Conservation (phyloP, 2,329 filamentous ascomycete genomes). For the Pestalotiopsis sp. region DNA sequence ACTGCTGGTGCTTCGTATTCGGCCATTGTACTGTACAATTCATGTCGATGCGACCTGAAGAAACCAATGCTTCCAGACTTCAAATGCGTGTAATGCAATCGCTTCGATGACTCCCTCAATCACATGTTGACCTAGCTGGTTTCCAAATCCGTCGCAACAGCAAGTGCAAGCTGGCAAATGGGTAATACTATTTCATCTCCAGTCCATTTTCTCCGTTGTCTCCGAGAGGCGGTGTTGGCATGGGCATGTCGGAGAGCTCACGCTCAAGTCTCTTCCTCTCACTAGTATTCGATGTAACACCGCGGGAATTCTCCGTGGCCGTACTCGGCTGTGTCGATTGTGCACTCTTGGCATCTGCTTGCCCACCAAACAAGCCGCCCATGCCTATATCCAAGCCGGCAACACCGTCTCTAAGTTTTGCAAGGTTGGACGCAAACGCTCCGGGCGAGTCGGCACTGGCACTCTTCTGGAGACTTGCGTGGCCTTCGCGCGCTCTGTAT, state of each 20-base stretch:
- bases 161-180: not conserved
- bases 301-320: not conserved
- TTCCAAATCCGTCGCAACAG: not conserved
- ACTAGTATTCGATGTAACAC: not conserved
- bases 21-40: not conserved
- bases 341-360: not conserved
- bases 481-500: conserved; percentile 16
- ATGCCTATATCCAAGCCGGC: conserved; percentile 49
- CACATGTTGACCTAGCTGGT: not conserved
- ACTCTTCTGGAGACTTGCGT: conserved; percentile 42
- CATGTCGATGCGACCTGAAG: not conserved
- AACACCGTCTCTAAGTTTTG: conserved; percentile 46
- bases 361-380: conserved; percentile 36
- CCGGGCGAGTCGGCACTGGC: conserved; percentile 44
- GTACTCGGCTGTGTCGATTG: not conserved
- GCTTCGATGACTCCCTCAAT: not conserved
- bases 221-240: not conserved
- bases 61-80: not conserved
- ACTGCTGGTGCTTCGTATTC: not conserved
- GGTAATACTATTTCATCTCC: conserved; percentile 9
- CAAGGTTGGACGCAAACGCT: conserved; percentile 41
- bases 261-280: not conserved
- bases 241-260: not conserved
- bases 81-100: not conserved
- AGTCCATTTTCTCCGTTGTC: not conserved